Conservation (phyloP, 257 asterid species). For the Solanum bulbocastanum region DNA sequence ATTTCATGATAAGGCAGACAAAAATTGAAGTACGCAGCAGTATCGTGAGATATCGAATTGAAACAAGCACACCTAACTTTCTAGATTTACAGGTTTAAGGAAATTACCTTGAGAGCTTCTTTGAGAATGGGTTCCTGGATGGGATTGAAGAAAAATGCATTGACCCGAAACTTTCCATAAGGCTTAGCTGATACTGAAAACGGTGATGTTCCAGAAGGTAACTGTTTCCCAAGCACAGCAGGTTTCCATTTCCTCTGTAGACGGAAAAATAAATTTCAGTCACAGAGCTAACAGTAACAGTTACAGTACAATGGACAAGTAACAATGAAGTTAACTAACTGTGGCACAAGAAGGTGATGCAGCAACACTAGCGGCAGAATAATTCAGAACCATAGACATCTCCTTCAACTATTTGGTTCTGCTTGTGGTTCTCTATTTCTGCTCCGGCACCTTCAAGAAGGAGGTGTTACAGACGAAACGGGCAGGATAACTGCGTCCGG, state of each 20-base stretch:
- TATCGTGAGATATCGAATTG: neutral
- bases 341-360: neutral
- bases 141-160: constrained; percentile 43
- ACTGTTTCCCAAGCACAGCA: neutral
- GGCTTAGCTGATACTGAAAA: neutral
- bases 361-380: neutral
- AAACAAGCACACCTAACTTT: neutral
- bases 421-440: neutral
- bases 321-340: neutral
- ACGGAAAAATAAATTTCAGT: neutral
- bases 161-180: constrained; percentile 3
- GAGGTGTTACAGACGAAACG: neutral
- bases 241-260: neutral
- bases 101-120: constrained; percentile 49
- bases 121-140: constrained; percentile 38
- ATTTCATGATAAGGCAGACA: neutral
- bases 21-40: neutral
- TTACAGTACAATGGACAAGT: neutral
- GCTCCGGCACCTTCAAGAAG: neutral
- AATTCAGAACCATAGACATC: neutral
- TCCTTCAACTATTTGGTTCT: neutral
- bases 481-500: neutral
- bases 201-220: neutral
- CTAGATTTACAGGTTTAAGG: neutral
- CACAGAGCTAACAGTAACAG: neutral